These are phyloP conservation scores for Penicillium desertorum DNA, from an alignment of 495 filamentous ascomycete genomes.

Conservation along the genomic window DNA sequence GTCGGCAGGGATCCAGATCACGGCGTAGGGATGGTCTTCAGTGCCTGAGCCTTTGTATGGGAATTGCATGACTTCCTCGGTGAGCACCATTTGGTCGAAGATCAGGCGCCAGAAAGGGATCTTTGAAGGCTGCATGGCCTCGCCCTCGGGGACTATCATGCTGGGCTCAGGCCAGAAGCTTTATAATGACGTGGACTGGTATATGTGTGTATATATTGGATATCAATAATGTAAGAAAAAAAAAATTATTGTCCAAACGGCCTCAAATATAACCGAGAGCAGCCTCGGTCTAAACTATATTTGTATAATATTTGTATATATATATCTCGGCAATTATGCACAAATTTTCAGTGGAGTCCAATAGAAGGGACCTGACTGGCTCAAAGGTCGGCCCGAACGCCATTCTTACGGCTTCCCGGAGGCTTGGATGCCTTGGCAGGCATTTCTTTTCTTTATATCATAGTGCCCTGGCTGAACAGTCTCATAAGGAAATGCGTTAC, in stretches of 20 bases:
- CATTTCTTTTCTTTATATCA: neutral
- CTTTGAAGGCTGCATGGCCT: constrained; percentile 30
- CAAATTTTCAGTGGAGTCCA: neutral
- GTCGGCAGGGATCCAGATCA: constrained; percentile 73
- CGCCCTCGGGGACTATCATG: constrained; percentile 17
- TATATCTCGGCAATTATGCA: neutral
- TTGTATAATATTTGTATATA: no score
- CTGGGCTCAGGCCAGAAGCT: neutral
- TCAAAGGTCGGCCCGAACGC: neutral
- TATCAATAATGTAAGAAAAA: no score
- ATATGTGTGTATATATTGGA: neutral
- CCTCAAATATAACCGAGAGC: constrained; percentile 2
- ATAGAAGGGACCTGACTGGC: neutral
- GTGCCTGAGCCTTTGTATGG: constrained; percentile 70
- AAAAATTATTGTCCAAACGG: no score
- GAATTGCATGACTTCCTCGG: constrained; percentile 56
- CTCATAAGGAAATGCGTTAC: no score
- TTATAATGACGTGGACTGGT: neutral
- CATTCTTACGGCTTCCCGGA: constrained; percentile 3
- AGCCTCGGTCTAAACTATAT: constrained; percentile 19
- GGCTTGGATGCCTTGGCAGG: constrained; percentile 6
- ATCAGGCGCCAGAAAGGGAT: constrained; percentile 49
- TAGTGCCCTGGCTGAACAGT: no score
- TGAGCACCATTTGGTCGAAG: constrained; percentile 54
- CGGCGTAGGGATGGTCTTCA: constrained; percentile 67